Percentiles rank a stretch among this genome's conserved stretches.
phyloP scores from a whole-genome alignment of 2,329 filamentous ascomycete species.

The Fusarium sororula region DNA sequence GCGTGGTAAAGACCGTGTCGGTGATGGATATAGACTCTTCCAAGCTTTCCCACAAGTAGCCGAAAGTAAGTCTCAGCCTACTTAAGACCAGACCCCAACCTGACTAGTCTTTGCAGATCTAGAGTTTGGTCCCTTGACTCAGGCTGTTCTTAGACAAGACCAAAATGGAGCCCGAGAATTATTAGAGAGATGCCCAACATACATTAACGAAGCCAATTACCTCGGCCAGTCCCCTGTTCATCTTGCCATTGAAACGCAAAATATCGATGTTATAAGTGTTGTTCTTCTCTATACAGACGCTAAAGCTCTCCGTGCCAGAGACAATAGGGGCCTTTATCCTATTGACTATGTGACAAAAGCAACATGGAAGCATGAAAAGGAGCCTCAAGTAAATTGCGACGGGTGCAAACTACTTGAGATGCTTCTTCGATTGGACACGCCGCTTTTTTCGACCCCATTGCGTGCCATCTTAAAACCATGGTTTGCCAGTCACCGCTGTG shows the following conservation, averaged over 20 bases:
- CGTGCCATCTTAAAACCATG: too few species aligned
- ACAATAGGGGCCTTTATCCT: fast-evolving
- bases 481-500: too few species aligned
- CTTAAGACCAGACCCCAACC: too few species aligned
- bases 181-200: neutral
- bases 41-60: too few species aligned
- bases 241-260: neutral
- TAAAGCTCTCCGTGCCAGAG: fast-evolving
- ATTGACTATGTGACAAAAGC: neutral
- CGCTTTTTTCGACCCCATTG: too few species aligned
- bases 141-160: fast-evolving
- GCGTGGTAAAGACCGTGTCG: too few species aligned
- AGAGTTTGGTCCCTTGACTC: neutral
- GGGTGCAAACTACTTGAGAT: neutral
- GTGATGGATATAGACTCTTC: too few species aligned
- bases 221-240: fast-evolving
- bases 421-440: too few species aligned
- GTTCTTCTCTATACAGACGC: fast-evolving
- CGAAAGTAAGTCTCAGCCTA: too few species aligned
- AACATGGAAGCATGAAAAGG: too few species aligned
- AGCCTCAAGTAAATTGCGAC: too few species aligned
- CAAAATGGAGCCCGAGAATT: neutral
- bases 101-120: too few species aligned
- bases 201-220: neutral
- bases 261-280: fast-evolving